phyloP scores from a whole-genome alignment of 2,329 filamentous ascomycete genomes.

The Colletotrichum abscissum region DNA sequence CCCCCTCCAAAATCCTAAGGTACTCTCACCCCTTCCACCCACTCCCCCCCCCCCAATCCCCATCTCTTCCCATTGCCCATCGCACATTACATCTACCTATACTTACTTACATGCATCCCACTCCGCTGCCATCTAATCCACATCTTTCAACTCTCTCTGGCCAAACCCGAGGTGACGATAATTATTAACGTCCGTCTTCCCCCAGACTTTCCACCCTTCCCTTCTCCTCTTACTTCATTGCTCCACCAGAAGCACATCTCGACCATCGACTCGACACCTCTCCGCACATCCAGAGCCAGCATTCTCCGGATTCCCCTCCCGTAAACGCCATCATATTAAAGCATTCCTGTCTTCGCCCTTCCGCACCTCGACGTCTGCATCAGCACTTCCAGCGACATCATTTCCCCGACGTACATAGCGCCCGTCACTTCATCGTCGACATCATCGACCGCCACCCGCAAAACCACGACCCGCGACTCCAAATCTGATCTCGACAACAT shows the following conservation, averaged over 20 bases:
- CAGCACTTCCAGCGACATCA: neutral
- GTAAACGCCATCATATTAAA: slow-evolving; percentile 16
- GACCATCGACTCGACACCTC: slow-evolving; percentile 6
- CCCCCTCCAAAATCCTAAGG: too few species aligned
- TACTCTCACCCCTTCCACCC: neutral
- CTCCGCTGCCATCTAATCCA: slow-evolving; percentile 34
- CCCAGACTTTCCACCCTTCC: slow-evolving; percentile 36
- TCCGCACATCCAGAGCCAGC: slow-evolving; percentile 24
- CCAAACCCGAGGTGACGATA: slow-evolving; percentile 34
- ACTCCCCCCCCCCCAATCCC: slow-evolving; percentile 10
- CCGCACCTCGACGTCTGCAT: neutral
- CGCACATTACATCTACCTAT: slow-evolving; percentile 32
- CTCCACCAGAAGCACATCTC: slow-evolving; percentile 28
- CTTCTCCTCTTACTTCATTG: slow-evolving; percentile 34
- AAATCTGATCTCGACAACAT: neutral
- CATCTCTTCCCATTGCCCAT: slow-evolving; percentile 23
- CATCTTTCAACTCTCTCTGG: slow-evolving; percentile 22
- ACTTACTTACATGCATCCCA: slow-evolving; percentile 32
- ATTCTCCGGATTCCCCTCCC: slow-evolving; percentile 14
- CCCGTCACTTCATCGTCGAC: neutral
- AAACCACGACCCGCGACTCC: neutral
- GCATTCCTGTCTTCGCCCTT: slow-evolving; percentile 21
- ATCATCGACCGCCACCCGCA: slow-evolving; percentile 8
- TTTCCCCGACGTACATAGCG: neutral
- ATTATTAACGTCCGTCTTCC: slow-evolving; percentile 36